Percentiles rank a stretch among this genome's conserved stretches.
These are phyloP conservation scores for Populus davidiana DNA, from an alignment of 345 rosid species.

Conservation along the genomic window DNA sequence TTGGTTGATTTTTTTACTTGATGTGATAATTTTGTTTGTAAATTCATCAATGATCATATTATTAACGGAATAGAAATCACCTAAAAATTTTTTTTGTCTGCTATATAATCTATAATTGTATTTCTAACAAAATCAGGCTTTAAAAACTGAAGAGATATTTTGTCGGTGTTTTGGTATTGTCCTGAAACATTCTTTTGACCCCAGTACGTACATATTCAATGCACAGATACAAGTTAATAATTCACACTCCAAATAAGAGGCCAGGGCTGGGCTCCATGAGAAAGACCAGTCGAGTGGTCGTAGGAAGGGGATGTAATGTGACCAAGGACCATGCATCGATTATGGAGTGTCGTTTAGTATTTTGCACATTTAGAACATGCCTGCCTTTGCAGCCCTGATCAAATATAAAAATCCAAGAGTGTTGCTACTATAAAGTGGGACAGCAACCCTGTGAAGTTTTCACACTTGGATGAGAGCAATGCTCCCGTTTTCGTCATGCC, in stretches of 20 bases:
- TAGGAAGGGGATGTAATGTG: background rate
- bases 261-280: background rate
- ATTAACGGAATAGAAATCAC: too few relatives aligned
- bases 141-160: too few relatives aligned
- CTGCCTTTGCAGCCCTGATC: background rate
- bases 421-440: background rate
- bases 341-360: background rate
- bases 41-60: too few relatives aligned
- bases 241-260: background rate
- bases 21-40: too few relatives aligned
- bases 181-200: conserved; percentile 16
- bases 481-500: too few relatives aligned
- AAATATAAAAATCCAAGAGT: background rate
- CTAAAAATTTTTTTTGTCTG: too few relatives aligned
- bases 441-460: background rate
- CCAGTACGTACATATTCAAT: background rate
- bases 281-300: too few relatives aligned
- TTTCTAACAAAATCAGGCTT: too few relatives aligned
- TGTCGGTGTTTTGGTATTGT: too few relatives aligned
- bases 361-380: background rate
- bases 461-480: background rate
- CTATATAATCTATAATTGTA: too few relatives aligned
- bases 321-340: background rate
- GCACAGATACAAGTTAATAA: too few relatives aligned
- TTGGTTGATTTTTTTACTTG: accelerated